Base-by-base conservation (phyloP, 176 grass and related monocot genomes). In the Luzula sylvatica region DNA sequence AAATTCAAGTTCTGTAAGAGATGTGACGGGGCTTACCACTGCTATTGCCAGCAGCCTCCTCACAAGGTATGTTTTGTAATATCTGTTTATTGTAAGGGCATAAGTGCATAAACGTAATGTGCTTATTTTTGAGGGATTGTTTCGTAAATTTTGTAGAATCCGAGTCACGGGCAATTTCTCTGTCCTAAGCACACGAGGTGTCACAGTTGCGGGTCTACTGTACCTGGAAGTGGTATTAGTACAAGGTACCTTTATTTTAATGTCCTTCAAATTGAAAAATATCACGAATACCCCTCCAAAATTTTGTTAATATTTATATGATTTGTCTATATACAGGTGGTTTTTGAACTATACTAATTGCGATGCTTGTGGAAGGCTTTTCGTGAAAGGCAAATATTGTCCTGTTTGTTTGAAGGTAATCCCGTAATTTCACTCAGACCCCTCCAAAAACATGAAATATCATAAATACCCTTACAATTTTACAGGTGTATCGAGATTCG, bases 1-100 rank as follows among this genome's bases (percentile, higher is more conserved):
- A 98, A 98, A 74, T 74, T 98, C 32, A 98, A 86, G 84, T 98
- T 87, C 45, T 98, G 92, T 71, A 90, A 90, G 86, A 90, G 92
- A 52, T 98, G 92, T 74, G 92, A 98, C 77, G 81, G 75, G 51
- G 92, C 92, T 11, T 78, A 98, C 66, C 92, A 98, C 60, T 98
- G 92, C 65, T 98, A 90, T 48, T 98, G 92, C 65, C 92, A 98
- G 67, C 92, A 90, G 72, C 92, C 92, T 54, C 87, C 92, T 21
- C 92, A 98, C 55, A 98, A 98, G 92, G 92, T 98, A 75, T 46
- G 44, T 28, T 15, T 50, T 62, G n/a, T 7, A 39, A 12, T 65
- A 13, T 22, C 53, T 35, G 8, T 46, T 76, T 7, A 35, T 35
- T 35, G 7, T 35, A 35, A 35, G 30, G 30, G 1, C 30, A 1